These are phyloP conservation scores for Diplocarpon mali DNA, from an alignment of 2,329 filamentous ascomycete genomes.

Conservation along the genomic window DNA sequence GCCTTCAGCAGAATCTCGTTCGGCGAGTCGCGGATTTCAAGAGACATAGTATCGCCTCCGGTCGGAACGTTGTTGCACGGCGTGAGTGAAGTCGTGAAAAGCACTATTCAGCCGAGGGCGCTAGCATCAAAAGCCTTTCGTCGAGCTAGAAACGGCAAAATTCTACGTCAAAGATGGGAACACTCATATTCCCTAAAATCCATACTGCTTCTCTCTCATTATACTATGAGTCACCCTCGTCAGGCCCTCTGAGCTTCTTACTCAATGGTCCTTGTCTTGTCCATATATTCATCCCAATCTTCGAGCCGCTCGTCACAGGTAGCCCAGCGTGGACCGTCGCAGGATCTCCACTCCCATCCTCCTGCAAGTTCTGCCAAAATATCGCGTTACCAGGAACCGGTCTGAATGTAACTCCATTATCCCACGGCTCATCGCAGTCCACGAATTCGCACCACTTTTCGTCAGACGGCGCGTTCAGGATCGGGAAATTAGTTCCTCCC, in stretches of 20 bases:
- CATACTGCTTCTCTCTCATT: background rate
- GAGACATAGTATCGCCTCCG: too few relatives aligned
- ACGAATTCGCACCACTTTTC: conserved; percentile 43
- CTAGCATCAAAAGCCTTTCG: too few relatives aligned
- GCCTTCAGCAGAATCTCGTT: too few relatives aligned
- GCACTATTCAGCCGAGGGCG: too few relatives aligned
- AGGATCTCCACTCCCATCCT: conserved; percentile 41
- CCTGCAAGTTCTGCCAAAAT: conserved; percentile 48
- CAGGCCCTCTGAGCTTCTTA: conserved; percentile 9
- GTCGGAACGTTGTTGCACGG: too few relatives aligned
- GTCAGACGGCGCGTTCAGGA: conserved; percentile 27
- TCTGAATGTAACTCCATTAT: conserved; percentile 42
- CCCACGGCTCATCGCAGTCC: conserved; percentile 34
- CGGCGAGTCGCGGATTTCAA: too few relatives aligned
- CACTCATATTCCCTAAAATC: too few relatives aligned
- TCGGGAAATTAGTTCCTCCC: conserved; percentile 49
- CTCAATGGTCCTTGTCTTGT: conserved; percentile 16
- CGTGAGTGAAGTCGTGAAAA: too few relatives aligned
- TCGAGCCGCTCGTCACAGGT: conserved; percentile 43
- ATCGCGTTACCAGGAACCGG: conserved; percentile 45
- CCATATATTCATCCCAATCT: conserved; percentile 52
- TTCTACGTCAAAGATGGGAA: background rate
- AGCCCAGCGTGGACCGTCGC: conserved; percentile 49
- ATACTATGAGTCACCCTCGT: conserved; percentile 3
- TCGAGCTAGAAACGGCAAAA: too few relatives aligned